Evolutionary conservation across 352 stramenopile species (phyloP).

Genomic region (Phytophthora citrophthora): DNA sequence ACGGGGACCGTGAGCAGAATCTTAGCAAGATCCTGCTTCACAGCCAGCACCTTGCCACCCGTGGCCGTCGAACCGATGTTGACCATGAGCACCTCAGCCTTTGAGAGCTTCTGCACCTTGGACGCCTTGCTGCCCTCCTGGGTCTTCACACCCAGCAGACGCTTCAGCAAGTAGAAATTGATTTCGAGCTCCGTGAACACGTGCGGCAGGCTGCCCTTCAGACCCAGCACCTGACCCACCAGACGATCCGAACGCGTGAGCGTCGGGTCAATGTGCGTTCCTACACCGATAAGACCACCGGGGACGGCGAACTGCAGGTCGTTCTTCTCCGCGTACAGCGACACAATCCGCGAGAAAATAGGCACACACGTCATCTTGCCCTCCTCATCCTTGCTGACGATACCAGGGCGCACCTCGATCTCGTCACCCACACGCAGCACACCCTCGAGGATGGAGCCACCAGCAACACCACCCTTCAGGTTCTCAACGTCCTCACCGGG

Average conservation of each 20-base stretch:
- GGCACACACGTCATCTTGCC: conserved; percentile 95
- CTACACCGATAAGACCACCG: conserved; percentile 99
- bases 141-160: conserved; percentile 99
- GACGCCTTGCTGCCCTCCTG: conserved; percentile 98
- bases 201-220: conserved; percentile 97
- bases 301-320: conserved; percentile 99
- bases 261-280: conserved; percentile 99
- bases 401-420: conserved; percentile 99
- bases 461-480: conserved; percentile 94
- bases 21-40: conserved; percentile 99
- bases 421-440: conserved; percentile 98
- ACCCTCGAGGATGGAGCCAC: conserved; percentile 96
- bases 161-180: conserved; percentile 99
- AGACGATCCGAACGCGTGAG: conserved; percentile 98
- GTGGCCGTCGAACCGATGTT: conserved; percentile 99
- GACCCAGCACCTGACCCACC: conserved; percentile 98
- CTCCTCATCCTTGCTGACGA: conserved; percentile 98
- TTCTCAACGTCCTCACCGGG: conserved; percentile 98
- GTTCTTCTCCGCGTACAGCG: conserved; percentile 99
- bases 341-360: conserved; percentile 95
- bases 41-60: conserved; percentile 94
- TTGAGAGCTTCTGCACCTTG: conserved; percentile 99
- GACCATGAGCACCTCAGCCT: conserved; percentile 99
- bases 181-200: conserved; percentile 99
- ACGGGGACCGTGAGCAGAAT: conserved; percentile 99